Conservation (phyloP, 176 grass and related monocot species). For the Guadua angustifolia region DNA sequence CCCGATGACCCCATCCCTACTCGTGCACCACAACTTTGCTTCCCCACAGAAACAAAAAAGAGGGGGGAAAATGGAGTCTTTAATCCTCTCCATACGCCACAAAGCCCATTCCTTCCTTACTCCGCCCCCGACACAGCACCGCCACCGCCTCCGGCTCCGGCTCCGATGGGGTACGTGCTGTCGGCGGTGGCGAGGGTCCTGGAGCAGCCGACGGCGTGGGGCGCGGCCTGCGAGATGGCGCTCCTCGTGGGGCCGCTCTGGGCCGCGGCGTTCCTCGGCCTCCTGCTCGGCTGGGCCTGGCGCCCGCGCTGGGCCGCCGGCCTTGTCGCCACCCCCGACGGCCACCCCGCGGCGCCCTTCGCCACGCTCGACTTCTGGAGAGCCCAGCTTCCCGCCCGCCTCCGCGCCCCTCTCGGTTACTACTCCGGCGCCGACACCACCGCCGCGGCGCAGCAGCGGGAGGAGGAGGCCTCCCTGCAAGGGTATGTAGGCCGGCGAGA, state of each 20-base stretch:
- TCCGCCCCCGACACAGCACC: neutral
- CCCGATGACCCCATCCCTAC: neutral
- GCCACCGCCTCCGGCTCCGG: slow-evolving; percentile 33
- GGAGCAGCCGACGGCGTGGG: slow-evolving; percentile 58
- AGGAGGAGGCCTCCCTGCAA: slow-evolving; percentile 25
- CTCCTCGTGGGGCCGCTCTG: slow-evolving; percentile 79
- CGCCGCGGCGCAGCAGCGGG: neutral
- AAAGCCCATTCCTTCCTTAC: slow-evolving; percentile 35
- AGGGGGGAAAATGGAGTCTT: slow-evolving; percentile 39
- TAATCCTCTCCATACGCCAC: slow-evolving; percentile 39
- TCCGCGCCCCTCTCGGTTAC: slow-evolving; percentile 50
- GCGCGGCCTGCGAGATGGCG: slow-evolving; percentile 65
- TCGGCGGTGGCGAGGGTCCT: slow-evolving; percentile 69
- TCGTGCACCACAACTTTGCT: slow-evolving; percentile 34
- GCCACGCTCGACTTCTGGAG: slow-evolving; percentile 55
- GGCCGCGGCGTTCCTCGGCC: slow-evolving; percentile 74
- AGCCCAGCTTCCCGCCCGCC: slow-evolving; percentile 52
- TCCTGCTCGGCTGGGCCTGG: slow-evolving; percentile 93
- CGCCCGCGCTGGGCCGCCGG: slow-evolving; percentile 77
- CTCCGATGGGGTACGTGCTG: slow-evolving; percentile 73
- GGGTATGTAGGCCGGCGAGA: slow-evolving; percentile 40
- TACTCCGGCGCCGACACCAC: slow-evolving; percentile 25
- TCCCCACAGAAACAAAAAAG: neutral
- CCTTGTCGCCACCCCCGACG: slow-evolving; percentile 45
- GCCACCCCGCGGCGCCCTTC: neutral